These are phyloP conservation scores for Candida hungchunana DNA, from an alignment of 805 yeast species.

Conservation along the genomic window DNA sequence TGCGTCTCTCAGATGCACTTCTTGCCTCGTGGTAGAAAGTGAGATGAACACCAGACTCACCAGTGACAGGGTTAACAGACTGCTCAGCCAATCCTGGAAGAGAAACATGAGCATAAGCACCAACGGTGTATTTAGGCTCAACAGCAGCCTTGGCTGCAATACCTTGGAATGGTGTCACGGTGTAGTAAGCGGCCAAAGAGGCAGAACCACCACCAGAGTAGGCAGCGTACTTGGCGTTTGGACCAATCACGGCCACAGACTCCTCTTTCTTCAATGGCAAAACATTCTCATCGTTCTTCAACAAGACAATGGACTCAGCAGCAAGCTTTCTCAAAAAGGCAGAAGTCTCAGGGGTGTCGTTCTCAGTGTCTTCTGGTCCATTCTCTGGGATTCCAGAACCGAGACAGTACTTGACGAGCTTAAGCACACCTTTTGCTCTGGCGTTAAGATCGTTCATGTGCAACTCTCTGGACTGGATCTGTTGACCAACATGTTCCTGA, in stretches of 20 bases:
- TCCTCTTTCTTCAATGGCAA: conserved; percentile 44
- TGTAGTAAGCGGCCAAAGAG: conserved; percentile 42
- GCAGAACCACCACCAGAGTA: conserved; percentile 64
- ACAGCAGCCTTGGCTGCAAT: conserved; percentile 28
- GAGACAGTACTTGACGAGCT: conserved; percentile 41
- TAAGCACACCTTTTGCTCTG: conserved; percentile 44
- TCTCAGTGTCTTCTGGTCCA: conserved; percentile 33
- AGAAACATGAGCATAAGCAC: conserved; percentile 31
- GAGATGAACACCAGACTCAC: conserved; percentile 21
- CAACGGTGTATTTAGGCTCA: conserved; percentile 27
- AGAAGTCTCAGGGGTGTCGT: conserved; percentile 41
- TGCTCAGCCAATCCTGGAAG: conserved; percentile 29
- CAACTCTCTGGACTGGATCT: conserved; percentile 37
- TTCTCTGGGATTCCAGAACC: conserved; percentile 40
- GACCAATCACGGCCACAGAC: conserved; percentile 52
- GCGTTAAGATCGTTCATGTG: conserved; percentile 39
- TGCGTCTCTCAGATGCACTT: conserved; percentile 20
- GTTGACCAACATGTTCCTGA: conserved; percentile 32
- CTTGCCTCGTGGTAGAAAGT: conserved; percentile 22
- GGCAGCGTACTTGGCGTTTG: conserved; percentile 47
- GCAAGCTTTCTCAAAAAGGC: conserved; percentile 38
- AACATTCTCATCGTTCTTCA: conserved; percentile 45
- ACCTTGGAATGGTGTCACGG: conserved; percentile 44
- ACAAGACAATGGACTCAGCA: conserved; percentile 47
- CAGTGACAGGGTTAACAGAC: conserved; percentile 12